Evolutionary conservation across 305 asterid genomes (phyloP), one percentile per base, ranked within the genome.

Genomic region (Salvia sclarea): DNA sequence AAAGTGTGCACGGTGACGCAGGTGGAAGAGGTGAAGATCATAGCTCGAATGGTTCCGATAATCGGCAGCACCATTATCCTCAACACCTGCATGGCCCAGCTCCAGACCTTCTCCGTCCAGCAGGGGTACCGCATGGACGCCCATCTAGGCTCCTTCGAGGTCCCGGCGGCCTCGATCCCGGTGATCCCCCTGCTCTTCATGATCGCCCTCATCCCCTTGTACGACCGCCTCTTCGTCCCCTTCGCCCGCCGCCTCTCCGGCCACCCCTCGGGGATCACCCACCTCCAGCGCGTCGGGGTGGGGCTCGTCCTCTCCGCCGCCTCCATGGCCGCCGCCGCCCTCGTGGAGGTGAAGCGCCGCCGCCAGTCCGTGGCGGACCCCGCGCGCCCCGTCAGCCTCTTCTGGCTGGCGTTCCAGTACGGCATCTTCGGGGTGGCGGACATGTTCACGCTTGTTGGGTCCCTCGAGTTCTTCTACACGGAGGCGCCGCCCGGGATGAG

Each of bases 21-120:
- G 62, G 84, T 88, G 2, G 97, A 91, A 59, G 95, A 91, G 75
- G 89, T 84, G 1, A 91, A 91, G 69, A 61, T 88, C 50, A 59
- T 91, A 5, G 73, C 83, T 20, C 77, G 97, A 79, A 91, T 88
- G 97, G 1, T 81, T 2, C 97, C 97, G 0, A 86, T 91, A 44
- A 80, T 91, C 41, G 85, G 66, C 48, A 84, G 96, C 81, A 91
- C 97, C 31, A 84, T 91, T 64, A 66, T 91, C 18, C 50, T 91
- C 50, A 86, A 85, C 93, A 88, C 97, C 12, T 88, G 95, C 68
- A 74, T 91, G 76, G 96, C 97, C 0, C 97, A 90, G 56, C 97
- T 90, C 22, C 97, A 90, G 37, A 88, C 97, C 22, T 91, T 85
- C 74, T 91, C 95, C 0, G 88, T 91, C 0, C 83, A 77, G 64